These are phyloP conservation scores for Schizophyllum commune DNA, from an alignment of 1,284 basidiomycete genomes.

Conservation along the genomic window DNA sequence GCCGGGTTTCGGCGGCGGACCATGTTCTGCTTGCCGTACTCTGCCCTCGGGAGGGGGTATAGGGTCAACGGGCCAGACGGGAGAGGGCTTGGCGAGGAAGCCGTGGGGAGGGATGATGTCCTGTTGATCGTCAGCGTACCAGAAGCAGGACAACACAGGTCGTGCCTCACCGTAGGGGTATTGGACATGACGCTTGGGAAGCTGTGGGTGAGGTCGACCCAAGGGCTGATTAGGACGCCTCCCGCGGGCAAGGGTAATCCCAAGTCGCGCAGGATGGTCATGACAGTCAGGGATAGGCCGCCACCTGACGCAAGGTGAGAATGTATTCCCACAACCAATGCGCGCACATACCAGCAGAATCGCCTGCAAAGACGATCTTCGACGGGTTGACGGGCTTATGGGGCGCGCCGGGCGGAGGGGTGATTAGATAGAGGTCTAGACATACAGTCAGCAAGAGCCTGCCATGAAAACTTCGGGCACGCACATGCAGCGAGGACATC, in stretches of 20 bases:
- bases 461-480: slow-evolving; percentile 10
- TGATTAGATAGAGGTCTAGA: slow-evolving; percentile 71
- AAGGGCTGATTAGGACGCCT: slow-evolving; percentile 70
- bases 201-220: slow-evolving; percentile 81
- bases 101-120: slow-evolving; percentile 59
- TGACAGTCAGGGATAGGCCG: slow-evolving; percentile 57
- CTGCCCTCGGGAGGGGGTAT: slow-evolving; percentile 29
- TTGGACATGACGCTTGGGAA: slow-evolving; percentile 79
- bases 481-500: slow-evolving; percentile 72
- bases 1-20: slow-evolving; percentile 41
- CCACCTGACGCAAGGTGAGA: slow-evolving; percentile 31
- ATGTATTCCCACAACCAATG: background rate
- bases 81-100: slow-evolving; percentile 52
- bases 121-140: slow-evolving; percentile 34
- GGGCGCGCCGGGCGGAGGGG: slow-evolving; percentile 61
- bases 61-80: slow-evolving; percentile 46
- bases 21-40: slow-evolving; percentile 28
- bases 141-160: too few relatives aligned
- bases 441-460: background rate
- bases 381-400: slow-evolving; percentile 65
- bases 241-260: slow-evolving; percentile 71
- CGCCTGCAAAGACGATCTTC: slow-evolving; percentile 77
- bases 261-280: slow-evolving; percentile 74
- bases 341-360: slow-evolving; percentile 52
- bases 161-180: slow-evolving; percentile 48